phyloP scores from a whole-genome alignment of 176 grass and related monocot genomes.

The Ensete glaucum region DNA sequence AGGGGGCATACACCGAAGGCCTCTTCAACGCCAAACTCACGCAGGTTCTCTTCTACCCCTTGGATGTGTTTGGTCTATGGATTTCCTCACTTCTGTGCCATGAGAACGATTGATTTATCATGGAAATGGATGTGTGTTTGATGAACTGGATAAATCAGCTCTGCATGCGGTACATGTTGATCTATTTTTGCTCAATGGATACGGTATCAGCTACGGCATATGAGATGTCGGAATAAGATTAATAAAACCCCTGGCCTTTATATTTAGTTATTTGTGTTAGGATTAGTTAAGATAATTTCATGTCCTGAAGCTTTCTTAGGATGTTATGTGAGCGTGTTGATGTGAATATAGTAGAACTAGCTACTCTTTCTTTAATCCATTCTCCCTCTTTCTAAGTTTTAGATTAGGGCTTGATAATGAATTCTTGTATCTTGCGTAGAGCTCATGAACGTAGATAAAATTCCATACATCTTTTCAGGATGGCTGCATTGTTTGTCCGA shows the following conservation, averaged over 20 bases:
- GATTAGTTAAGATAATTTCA: too few relatives aligned
- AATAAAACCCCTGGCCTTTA: too few relatives aligned
- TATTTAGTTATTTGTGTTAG: too few relatives aligned
- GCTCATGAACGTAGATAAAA: not conserved
- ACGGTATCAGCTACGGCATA: too few relatives aligned
- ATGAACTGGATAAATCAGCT: too few relatives aligned
- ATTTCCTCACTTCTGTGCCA: not conserved
- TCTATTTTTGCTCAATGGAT: too few relatives aligned
- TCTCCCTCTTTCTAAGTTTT: not conserved
- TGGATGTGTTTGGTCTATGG: not conserved
- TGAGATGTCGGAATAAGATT: too few relatives aligned
- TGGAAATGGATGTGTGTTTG: not conserved
- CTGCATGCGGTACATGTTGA: too few relatives aligned
- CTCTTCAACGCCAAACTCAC: slow-evolving; percentile 99
- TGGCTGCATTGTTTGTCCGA: slow-evolving; percentile 82
- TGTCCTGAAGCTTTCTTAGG: too few relatives aligned
- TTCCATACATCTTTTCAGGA: slow-evolving; percentile 45
- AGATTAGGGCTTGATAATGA: not conserved
- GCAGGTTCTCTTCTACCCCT: slow-evolving; percentile 31
- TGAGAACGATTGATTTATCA: not conserved
- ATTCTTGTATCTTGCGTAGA: not conserved
- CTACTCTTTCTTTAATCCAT: too few relatives aligned
- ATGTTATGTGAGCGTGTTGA: too few relatives aligned
- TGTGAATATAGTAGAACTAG: too few relatives aligned
- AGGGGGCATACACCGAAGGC: slow-evolving; percentile 91